Evolutionary conservation across 1,284 basidiomycete genomes (phyloP), one percentile per base, ranked within the genome.

Genomic region (Pascua sp.): DNA sequence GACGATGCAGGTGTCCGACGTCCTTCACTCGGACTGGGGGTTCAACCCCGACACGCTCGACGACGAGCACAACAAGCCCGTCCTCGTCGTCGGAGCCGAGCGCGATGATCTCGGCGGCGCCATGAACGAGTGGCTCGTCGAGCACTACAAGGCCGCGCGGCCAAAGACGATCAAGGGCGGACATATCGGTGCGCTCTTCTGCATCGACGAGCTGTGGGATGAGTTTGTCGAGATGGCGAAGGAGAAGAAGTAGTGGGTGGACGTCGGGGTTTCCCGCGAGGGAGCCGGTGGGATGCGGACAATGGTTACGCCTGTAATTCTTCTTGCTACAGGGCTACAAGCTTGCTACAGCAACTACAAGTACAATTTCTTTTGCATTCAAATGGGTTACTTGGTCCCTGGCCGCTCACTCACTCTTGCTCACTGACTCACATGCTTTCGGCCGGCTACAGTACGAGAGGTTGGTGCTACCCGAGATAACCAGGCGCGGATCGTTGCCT

Each of bases 21-120:
- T 82, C 43, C 70, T 82, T 51, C 81, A 84, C 49, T 79, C 80
- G 24, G 81, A 81, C 56, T 85, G 84, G 84, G 82, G 79, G 38
- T 82, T 82, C 59, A 64, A 63, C 37, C 81, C 81, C 9, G 69
- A 71, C 38, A 61, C 63, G 8, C 67, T 83, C 48, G 80, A 83
- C 61, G 79, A 77, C 43, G 77, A 75, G n/a, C 80, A 82, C 59
- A 72, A 67, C 49, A 78, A 78, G 40, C 79, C 78, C 2, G 78
- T 84, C 17, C 67, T 84, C 40, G 55, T 86, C 18, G 78, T 81
- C 38, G 67, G 79, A 8, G 68, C 77, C 16, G 50, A 69, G 45
- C 76, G 69, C 17, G 83, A 84, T 57, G 65, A 64, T 18, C 62
- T 78, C 49, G 67, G 73, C 38, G 77, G 79, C 45, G 75, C 60